Base-by-base conservation (phyloP, 2,329 filamentous ascomycete genomes). In the Gnomoniopsis smithogilvyi region DNA sequence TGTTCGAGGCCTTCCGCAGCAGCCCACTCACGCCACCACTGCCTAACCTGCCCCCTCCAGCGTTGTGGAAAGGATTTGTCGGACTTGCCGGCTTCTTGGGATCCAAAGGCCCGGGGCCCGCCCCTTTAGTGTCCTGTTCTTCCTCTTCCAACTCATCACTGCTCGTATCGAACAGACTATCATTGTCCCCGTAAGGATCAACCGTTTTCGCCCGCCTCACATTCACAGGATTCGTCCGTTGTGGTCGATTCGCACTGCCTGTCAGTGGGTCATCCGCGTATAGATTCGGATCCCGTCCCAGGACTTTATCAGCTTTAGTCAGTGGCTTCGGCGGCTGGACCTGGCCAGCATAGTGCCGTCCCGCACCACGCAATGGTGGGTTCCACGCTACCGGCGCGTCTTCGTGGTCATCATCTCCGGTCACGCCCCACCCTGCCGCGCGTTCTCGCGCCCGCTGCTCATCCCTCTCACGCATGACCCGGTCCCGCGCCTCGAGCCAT, bases 401-500 rank as follows among this genome's bases (percentile, higher is more conserved):
- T 19, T 59, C 56, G 56, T n/a, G n/a, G n/a, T 55, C 51, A 61
- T 68, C 55, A 62, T 68, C 72, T 7, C 72, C 74, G 10, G 68
- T 67, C 22, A 65, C 68, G 36, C 88, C 88, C 87, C 88, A 91
- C 36, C 88, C 88, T 15, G 88, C 87, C 30, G 79, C 82, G 19
- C 82, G 75, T 71, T 92, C 89, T 57, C 88, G 77, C 61, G 80
- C 77, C 51, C 81, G 79, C 69, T 91, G 88, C 52, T 82, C 77
- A 55, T 83, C 78, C 49, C 85, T 76, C 61, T 88, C 84, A 11
- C 68, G 65, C 4, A 77, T 75, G n/a, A 92, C 78, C 21, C 77
- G 77, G 6, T 92, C 87, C 47, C 87, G 80, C 3, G 88, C 89
- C 38, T 87, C 85, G 2, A 90, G 63, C 90, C 95, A 99, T 64